Conservation (phyloP, 441 rosid species). For the Gossypium gossypioides region DNA sequence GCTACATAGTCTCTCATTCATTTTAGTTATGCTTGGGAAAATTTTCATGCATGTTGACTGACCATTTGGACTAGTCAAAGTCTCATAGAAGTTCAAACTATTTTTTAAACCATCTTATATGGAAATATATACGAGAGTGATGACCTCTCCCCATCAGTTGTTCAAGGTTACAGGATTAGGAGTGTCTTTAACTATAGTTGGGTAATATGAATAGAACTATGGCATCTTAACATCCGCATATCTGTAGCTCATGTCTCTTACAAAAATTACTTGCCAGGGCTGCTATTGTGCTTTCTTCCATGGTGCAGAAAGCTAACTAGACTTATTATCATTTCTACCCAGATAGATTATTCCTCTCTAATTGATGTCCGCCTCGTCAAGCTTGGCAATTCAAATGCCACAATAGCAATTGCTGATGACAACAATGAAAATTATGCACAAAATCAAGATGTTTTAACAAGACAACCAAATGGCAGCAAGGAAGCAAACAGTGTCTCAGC, state of each 20-base stretch:
- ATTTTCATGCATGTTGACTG: not conserved
- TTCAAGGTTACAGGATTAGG: not conserved
- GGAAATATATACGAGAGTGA: not conserved
- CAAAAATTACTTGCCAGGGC: not conserved
- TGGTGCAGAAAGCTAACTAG: slow-evolving; percentile 12
- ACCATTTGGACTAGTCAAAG: not conserved
- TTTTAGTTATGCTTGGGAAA: not conserved
- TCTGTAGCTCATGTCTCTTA: not conserved
- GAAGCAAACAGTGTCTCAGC: slow-evolving; percentile 15
- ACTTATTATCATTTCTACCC: slow-evolving; percentile 18
- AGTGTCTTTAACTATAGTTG: not conserved
- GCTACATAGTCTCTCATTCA: not conserved
- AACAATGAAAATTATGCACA: slow-evolving; percentile 15
- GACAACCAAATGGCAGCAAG: slow-evolving; percentile 13
- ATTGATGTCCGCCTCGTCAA: slow-evolving; percentile 55
- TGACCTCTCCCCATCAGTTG: not conserved
- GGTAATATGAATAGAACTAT: not conserved
- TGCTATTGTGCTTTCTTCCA: slow-evolving; percentile 1
- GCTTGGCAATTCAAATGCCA: slow-evolving; percentile 24
- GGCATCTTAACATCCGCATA: not conserved
- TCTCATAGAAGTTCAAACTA: not conserved
- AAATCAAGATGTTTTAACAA: slow-evolving; percentile 25
- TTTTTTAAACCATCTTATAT: not conserved
- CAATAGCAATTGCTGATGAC: slow-evolving; percentile 17
- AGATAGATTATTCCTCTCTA: slow-evolving; percentile 69